phyloP scores from a whole-genome alignment of 306 rosid genomes.

The Styphnolobium japonicum region DNA sequence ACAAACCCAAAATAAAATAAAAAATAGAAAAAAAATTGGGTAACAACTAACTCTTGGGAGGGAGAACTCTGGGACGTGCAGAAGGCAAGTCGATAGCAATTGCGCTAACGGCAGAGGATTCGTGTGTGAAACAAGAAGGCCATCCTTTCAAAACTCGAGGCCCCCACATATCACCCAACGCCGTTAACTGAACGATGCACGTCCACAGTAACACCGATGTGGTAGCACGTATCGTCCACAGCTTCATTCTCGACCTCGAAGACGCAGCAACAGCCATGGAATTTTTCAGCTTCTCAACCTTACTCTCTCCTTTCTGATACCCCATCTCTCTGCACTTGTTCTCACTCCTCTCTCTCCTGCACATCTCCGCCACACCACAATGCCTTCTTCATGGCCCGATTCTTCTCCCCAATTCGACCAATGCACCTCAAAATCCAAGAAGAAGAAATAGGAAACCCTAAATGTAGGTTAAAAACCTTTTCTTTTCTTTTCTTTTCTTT shows the following conservation, averaged over 20 bases:
- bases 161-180: conserved; percentile 87
- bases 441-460: conserved; percentile 19
- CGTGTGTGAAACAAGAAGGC: conserved; percentile 88
- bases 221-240: conserved; percentile 88
- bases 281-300: conserved; percentile 55
- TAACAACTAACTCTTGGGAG: conserved; percentile 77
- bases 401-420: conserved; percentile 30
- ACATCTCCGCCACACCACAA: conserved; percentile 24
- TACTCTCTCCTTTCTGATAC: conserved; percentile 60
- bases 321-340: conserved; percentile 38
- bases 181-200: conserved; percentile 83
- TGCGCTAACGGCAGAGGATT: conserved; percentile 39
- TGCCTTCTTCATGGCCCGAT: conserved; percentile 25
- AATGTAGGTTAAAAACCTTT: conserved; percentile 1
- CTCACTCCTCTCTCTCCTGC: conserved; percentile 28
- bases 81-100: conserved; percentile 28
- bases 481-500: too few relatives aligned
- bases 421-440: conserved; percentile 21
- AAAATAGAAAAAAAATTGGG: not conserved
- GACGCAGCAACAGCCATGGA: conserved; percentile 43
- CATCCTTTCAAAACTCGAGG: conserved; percentile 93
- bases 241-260: conserved; percentile 69
- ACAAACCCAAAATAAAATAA: not conserved
- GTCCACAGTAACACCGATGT: conserved; percentile 86
- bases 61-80: conserved; percentile 50